Evolutionary conservation across 2,329 filamentous ascomycete species (phyloP).

Genomic region (Exophiala lecanii-corni): DNA sequence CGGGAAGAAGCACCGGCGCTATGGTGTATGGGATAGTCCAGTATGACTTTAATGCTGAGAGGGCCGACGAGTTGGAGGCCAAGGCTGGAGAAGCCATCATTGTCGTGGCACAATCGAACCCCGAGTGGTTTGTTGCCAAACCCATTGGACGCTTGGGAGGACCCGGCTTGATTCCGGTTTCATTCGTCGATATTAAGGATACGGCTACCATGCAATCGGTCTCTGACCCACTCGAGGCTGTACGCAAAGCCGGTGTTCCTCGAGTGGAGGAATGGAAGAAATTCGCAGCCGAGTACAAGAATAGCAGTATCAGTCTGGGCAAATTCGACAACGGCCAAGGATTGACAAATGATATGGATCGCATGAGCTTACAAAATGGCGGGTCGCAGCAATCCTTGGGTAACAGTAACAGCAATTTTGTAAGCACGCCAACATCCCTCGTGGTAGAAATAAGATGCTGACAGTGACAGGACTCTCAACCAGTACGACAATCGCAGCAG

Average conservation of each 20-base stretch:
- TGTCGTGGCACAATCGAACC: conserved; percentile 96
- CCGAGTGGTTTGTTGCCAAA: conserved; percentile 98
- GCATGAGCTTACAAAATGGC: conserved; percentile 66
- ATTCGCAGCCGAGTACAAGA: conserved; percentile 98
- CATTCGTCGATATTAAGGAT: conserved; percentile 92
- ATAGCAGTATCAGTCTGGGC: conserved; percentile 93
- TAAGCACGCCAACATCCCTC: conserved; percentile 34
- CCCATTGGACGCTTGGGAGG: conserved; percentile 97
- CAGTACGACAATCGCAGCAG: conserved; percentile 42
- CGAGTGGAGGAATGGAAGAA: conserved; percentile 99
- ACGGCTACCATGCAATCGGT: conserved; percentile 84
- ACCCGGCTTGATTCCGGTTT: conserved; percentile 90
- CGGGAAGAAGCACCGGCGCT: conserved; percentile 58
- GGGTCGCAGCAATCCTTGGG: conserved; percentile 21
- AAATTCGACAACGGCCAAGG: conserved; percentile 64
- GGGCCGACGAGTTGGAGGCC: conserved; percentile 92
- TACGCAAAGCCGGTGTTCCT: conserved; percentile 82
- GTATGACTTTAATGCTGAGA: conserved; percentile 92
- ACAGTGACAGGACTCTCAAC: conserved; percentile 30
- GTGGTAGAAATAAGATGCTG: not conserved
- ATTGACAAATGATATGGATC: conserved; percentile 67
- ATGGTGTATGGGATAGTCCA: conserved; percentile 97
- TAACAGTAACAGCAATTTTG: conserved; percentile 23
- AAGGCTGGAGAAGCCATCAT: conserved; percentile 96
- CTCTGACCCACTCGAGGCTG: conserved; percentile 74